Base-by-base conservation (phyloP, 495 filamentous ascomycete genomes). In the Aspergillus asperescens region DNA sequence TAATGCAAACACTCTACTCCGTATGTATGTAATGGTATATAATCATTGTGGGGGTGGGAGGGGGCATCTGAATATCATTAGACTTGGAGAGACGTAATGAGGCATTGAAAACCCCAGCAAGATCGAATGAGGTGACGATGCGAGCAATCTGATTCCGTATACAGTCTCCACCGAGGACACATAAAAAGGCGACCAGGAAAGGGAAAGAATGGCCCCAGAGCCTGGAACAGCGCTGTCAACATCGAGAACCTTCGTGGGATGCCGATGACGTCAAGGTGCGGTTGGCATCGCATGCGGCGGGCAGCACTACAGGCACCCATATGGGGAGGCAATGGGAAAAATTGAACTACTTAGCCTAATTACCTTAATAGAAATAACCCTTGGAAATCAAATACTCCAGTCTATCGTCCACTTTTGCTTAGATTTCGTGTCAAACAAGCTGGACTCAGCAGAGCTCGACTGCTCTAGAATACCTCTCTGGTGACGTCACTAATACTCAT, bases 21-120 rank as follows among this genome's bases (percentile, higher is more conserved):
- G 39, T n/a, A 23, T 3, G 5, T 22, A 25, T 47, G 28, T 35
- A 47, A 34, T 28, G 32, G 28, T 48, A 27, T 6, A 38, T 51
- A 40, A 37, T 42, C 5, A 40, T 16, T 24, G 47, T 39, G 47
- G 31, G 22, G 19, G 22, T 12, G 15, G 24, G 15, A 22, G 13
- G 39, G 8, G 44, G 41, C 32, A 50, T 48, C 27, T 50, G 32
- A 29, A 37, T 48, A 54, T 31, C 46, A 22, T 37, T 49, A 54
- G 25, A 43, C 38, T 55, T 54, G 55, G 56, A 50, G 50, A 54
- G 52, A 55, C 45, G 52, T 56, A 62, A 58, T 56, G 45, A 51
- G 48, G n/a, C 15, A 13, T 43, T 38, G 12, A 28, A 40, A 22
- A 15, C 40, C 27, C 15, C 19, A 9, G 22, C 22, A 29, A 24